Evolutionary conservation across 2,329 filamentous ascomycete genomes (phyloP).

Genomic region (Aspergillus hortae): DNA sequence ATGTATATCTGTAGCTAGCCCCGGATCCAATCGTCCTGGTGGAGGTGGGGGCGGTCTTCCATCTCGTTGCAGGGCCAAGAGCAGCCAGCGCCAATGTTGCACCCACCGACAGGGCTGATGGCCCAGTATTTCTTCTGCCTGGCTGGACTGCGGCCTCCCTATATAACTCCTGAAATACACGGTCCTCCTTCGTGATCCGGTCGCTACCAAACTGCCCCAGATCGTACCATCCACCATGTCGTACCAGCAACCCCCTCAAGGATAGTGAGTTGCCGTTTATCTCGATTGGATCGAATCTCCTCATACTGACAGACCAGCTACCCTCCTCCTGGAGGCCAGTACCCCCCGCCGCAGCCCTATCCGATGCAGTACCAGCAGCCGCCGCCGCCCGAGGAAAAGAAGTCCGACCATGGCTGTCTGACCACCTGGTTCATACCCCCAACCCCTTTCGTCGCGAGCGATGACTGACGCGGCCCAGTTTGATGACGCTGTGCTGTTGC

Average conservation of each 20-base stretch:
- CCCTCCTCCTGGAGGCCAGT: constrained; percentile 12
- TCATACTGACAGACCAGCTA: constrained; percentile 6
- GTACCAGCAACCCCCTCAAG: constrained; percentile 10
- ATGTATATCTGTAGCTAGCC: not conserved
- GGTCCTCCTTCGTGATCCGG: not conserved
- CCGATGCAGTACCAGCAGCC: constrained; percentile 12
- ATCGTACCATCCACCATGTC: constrained; percentile 5
- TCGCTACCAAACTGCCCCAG: not conserved
- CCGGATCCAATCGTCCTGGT: constrained; percentile 5
- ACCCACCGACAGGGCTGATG: constrained; percentile 7
- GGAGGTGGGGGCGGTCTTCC: constrained; percentile 6
- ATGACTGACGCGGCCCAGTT: not conserved
- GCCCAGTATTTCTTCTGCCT: constrained; percentile 13
- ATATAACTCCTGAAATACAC: constrained; percentile 1
- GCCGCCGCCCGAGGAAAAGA: constrained; percentile 10
- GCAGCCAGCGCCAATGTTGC: not conserved
- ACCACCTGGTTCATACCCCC: constrained; percentile 7
- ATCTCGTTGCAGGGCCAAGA: constrained; percentile 11
- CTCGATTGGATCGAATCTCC: not conserved
- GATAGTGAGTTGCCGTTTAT: constrained; percentile 9
- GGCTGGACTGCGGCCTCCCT: constrained; percentile 1
- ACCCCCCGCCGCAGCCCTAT: constrained; percentile 10
- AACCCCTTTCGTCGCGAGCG: not conserved
- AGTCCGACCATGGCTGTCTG: constrained; percentile 11
- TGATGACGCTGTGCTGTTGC: constrained; percentile 13